phyloP scores from a whole-genome alignment of 345 rosid species.

The Eucalyptus curtisii region DNA sequence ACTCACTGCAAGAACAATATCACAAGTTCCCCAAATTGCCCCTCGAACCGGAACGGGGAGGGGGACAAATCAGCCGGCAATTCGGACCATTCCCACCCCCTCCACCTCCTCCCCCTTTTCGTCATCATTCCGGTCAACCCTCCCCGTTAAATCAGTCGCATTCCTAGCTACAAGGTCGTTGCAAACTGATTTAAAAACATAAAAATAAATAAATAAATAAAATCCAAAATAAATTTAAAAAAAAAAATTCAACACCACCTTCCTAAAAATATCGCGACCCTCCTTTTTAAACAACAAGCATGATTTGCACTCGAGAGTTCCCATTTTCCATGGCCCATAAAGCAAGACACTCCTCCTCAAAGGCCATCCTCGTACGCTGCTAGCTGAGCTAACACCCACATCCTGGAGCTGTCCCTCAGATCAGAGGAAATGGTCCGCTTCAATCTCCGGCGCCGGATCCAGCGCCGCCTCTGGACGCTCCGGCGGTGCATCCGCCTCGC shows the following conservation, averaged over 20 bases:
- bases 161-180: background rate
- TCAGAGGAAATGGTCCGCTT: conserved; percentile 9
- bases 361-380: background rate
- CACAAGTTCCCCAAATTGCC: background rate
- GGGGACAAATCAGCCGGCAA: background rate
- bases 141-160: conserved; percentile 23
- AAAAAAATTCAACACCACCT: background rate
- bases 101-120: background rate
- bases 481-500: conserved; percentile 40
- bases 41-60: background rate
- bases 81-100: conserved; percentile 1
- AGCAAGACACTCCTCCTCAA: background rate
- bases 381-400: background rate
- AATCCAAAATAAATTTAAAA: background rate
- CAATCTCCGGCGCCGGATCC: conserved; percentile 24
- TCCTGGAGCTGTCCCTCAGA: background rate
- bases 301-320: background rate
- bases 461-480: conserved; percentile 35
- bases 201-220: background rate
- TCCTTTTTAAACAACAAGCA: background rate
- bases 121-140: conserved; percentile 11
- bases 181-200: background rate
- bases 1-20: background rate
- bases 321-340: background rate
- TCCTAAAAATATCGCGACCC: background rate